These are phyloP conservation scores for Diaporthe helianthi DNA, from an alignment of 2,329 filamentous ascomycete genomes.

Conservation along the genomic window DNA sequence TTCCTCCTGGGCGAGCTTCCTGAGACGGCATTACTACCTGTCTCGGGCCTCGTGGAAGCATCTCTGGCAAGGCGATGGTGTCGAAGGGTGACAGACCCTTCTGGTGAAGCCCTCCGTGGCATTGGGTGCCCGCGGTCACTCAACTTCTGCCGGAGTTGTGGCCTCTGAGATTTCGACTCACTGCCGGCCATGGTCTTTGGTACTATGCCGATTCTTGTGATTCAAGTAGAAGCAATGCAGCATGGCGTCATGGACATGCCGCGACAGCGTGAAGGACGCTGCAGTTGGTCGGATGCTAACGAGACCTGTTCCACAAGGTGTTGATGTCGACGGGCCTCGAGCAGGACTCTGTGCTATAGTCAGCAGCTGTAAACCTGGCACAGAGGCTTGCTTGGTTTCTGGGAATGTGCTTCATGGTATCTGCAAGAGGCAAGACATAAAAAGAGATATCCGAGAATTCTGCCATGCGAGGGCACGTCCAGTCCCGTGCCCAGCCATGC, in stretches of 20 bases:
- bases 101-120: slow-evolving; percentile 52
- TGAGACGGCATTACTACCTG: slow-evolving; percentile 31
- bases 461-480: not conserved
- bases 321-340: not conserved
- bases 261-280: not conserved
- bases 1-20: slow-evolving; percentile 43
- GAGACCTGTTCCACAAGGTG: not conserved
- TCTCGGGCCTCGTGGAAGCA: slow-evolving; percentile 41
- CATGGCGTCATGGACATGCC: slow-evolving; percentile 32
- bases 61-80: slow-evolving; percentile 55
- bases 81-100: slow-evolving; percentile 55
- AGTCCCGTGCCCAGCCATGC: not conserved
- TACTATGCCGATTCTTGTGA: slow-evolving; percentile 24
- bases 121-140: slow-evolving; percentile 48
- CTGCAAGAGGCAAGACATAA: not conserved
- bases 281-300: not conserved
- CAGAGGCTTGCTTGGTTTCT: not conserved
- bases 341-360: not conserved
- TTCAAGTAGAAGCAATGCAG: slow-evolving; percentile 28
- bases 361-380: not conserved
- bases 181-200: slow-evolving; percentile 42
- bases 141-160: slow-evolving; percentile 37
- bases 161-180: slow-evolving; percentile 37
- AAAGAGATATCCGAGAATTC: not conserved
- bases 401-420: not conserved